These are phyloP conservation scores for Hypoxylon sp. DNA, from an alignment of 2,329 filamentous ascomycete genomes.

Conservation along the genomic window DNA sequence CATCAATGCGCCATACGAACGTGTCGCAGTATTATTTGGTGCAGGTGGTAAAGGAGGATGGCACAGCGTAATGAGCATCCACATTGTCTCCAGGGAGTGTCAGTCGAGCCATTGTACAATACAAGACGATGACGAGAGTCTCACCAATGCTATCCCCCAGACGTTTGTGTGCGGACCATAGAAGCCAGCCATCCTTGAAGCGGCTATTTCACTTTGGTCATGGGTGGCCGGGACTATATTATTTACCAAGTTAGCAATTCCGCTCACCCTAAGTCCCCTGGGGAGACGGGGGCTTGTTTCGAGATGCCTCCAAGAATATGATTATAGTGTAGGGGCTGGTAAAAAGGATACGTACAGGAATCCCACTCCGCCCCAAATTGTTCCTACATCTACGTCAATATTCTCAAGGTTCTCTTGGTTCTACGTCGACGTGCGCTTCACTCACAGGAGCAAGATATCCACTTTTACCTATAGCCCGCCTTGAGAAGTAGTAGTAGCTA, in stretches of 20 bases:
- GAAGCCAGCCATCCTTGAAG: conserved; percentile 35
- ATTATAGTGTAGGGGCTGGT: background rate
- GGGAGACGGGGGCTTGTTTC: too few species aligned
- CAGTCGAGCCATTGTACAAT: conserved; percentile 11
- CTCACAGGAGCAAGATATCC: conserved; percentile 43
- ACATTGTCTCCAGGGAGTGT: conserved; percentile 42
- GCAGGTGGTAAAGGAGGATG: conserved; percentile 33
- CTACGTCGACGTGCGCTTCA: background rate
- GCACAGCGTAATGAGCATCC: conserved; percentile 45
- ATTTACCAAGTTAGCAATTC: background rate
- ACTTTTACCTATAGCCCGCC: conserved; percentile 9
- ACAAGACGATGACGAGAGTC: background rate
- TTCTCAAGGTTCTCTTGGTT: too few species aligned
- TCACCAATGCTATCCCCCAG: conserved; percentile 45
- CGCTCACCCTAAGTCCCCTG: background rate
- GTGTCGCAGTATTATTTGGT: background rate
- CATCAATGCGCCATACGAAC: conserved; percentile 45
- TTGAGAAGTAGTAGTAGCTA: conserved; percentile 39
- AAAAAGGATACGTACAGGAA: conserved; percentile 14
- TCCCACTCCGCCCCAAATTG: conserved; percentile 49
- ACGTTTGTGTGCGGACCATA: conserved; percentile 48
- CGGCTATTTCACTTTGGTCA: too few species aligned
- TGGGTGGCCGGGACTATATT: too few species aligned
- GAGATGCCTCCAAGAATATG: too few species aligned
- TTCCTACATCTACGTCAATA: conserved; percentile 29